Base-by-base conservation (phyloP, 306 rosid genomes). In the Coriaria nepalensis region DNA sequence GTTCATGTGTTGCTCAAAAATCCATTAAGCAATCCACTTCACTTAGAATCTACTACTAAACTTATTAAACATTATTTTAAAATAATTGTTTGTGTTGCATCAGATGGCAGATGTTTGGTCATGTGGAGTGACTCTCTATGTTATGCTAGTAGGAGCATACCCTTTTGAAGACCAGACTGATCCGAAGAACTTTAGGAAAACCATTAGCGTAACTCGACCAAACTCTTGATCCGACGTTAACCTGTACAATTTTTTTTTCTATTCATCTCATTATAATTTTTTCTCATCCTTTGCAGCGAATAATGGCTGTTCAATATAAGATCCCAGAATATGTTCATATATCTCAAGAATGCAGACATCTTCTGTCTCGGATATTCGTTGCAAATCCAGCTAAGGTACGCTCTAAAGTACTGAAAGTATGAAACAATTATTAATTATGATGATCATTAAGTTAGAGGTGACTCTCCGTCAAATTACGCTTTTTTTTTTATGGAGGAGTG, bases 101-200 rank as follows among this genome's bases (percentile, higher is more conserved):
- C 68, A 82, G 94, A 47, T 79, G 68, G 94, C 94, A n/a, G 94
- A 83, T 73, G 94, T 83, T 45, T 83, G 94, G 94, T 83, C 94
- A 10, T 79, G 94, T 67, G 94, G 94, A 56, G 94, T 76, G 55
- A 83, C 94, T 53, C 85, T 83, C 37, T 83, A 83, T 74, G 94
- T 83, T 47, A 83, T 83, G 94, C 74, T 83, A 66, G 94, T 79
- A 58, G 94, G 94, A 55, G 94, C 87, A 42, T 83, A 83, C 68
- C 94, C 94, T 49, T 83, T 83, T 71, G 94, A 83, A 62, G 94
- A 83, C 71, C 94, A 62, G 64, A 74, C 53, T 44, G 94, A 83
- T 68, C 94, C 94, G 35, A 83, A 60, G 60, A 83, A 83, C 68
- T 83, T 83, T 74, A 71, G 94, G 79, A 83, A 83, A 69, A 83